These are phyloP conservation scores for Angophora floribunda DNA, from an alignment of 345 rosid genomes.

Conservation along the genomic window DNA sequence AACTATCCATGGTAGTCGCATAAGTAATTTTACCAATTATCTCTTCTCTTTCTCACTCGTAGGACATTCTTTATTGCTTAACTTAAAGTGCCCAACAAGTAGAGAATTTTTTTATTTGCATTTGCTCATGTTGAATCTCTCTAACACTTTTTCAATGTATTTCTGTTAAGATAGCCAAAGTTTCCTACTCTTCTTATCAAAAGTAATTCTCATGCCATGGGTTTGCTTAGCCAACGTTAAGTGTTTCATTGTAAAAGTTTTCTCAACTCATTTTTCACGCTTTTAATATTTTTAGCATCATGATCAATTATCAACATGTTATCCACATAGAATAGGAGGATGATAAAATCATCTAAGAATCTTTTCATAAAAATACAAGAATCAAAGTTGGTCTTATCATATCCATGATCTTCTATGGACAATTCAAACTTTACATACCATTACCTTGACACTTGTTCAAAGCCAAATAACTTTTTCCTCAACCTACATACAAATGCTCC, in stretches of 20 bases:
- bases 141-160: neutral
- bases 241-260: neutral
- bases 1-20: neutral
- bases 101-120: neutral
- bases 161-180: neutral
- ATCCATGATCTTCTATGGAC: neutral
- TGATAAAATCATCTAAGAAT: neutral
- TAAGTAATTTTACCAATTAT: neutral
- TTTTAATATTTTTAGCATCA: neutral
- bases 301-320: neutral
- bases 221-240: neutral
- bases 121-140: neutral
- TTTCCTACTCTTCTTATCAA: fast-evolving
- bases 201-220: too few relatives aligned
- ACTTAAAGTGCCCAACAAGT: neutral
- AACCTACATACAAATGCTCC: neutral
- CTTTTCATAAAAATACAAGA: too few relatives aligned
- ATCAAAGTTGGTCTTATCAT: too few relatives aligned
- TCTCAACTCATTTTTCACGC: neutral
- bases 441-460: neutral
- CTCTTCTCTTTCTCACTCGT: neutral
- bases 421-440: too few relatives aligned
- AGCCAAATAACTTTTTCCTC: neutral
- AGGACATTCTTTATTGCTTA: neutral
- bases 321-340: neutral